Evolutionary conservation across 2,329 filamentous ascomycete species (phyloP).

Genomic region (Fusarium cyanostomum): DNA sequence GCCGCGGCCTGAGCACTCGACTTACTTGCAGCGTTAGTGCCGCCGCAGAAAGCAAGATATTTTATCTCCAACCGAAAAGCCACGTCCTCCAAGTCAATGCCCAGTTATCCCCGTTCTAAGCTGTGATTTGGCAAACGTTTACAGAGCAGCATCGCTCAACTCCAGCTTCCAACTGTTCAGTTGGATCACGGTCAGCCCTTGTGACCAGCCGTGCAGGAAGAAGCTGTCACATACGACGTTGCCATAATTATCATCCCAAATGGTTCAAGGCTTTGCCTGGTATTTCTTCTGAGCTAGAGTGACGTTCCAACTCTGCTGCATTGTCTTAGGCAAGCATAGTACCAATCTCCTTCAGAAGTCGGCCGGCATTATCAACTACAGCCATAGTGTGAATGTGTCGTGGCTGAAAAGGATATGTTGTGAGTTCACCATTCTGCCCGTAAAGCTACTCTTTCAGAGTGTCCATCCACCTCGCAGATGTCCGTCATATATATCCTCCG

Average conservation of each 20-base stretch:
- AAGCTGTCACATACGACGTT: conserved; percentile 4
- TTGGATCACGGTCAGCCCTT: not conserved
- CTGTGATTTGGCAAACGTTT: conserved; percentile 6
- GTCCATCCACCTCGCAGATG: conserved; percentile 12
- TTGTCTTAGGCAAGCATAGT: too few relatives aligned
- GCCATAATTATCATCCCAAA: not conserved
- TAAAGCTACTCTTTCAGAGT: conserved; percentile 7
- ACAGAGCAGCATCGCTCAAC: conserved; percentile 1
- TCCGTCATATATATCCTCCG: conserved; percentile 4
- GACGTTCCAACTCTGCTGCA: too few relatives aligned
- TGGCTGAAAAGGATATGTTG: not conserved
- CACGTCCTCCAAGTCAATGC: conserved; percentile 13
- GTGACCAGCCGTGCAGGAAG: not conserved
- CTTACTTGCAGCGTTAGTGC: conserved; percentile 39
- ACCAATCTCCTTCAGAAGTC: too few relatives aligned
- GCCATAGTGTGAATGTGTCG: not conserved
- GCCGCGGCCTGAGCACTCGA: conserved; percentile 18
- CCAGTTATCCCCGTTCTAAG: conserved; percentile 11
- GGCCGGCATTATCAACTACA: not conserved
- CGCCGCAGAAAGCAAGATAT: conserved; percentile 43
- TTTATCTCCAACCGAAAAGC: conserved; percentile 26
- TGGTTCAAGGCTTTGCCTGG: not conserved
- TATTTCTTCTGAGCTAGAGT: too few relatives aligned
- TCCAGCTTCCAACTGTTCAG: conserved; percentile 11
- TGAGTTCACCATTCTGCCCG: conserved; percentile 1